Evolutionary conservation across 2,329 filamentous ascomycete genomes (phyloP).

Genomic region (Xylariaceae sp.): DNA sequence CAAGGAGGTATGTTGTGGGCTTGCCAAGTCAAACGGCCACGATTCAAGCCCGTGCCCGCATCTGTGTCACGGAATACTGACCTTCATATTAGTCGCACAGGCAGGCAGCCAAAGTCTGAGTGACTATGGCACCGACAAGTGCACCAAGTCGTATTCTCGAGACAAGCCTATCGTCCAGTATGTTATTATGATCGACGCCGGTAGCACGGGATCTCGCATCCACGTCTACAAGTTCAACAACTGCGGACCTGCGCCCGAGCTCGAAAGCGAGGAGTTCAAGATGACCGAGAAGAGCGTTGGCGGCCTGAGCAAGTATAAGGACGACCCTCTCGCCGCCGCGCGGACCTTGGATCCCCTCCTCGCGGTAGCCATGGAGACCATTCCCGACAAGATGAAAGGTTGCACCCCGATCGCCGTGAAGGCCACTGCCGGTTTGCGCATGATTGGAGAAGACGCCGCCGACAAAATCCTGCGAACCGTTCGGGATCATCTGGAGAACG

Average conservation of each 20-base stretch:
- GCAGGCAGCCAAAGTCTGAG: constrained; percentile 48
- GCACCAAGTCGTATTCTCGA: constrained; percentile 75
- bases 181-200: constrained; percentile 97
- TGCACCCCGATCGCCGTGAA: constrained; percentile 97
- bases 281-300: constrained; percentile 85
- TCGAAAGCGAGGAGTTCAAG: constrained; percentile 88
- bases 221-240: constrained; percentile 99
- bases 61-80: constrained; percentile 17
- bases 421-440: constrained; percentile 87
- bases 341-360: constrained; percentile 84
- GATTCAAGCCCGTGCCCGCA: not conserved
- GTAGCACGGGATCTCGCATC: constrained; percentile 94
- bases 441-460: constrained; percentile 76
- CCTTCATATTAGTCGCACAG: constrained; percentile 21
- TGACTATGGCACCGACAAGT: constrained; percentile 66
- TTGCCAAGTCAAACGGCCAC: not conserved
- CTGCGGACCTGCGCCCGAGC: constrained; percentile 88
- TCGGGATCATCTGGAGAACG: constrained; percentile 73
- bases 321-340: constrained; percentile 81
- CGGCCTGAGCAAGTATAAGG: constrained; percentile 79
- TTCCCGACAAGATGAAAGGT: constrained; percentile 83
- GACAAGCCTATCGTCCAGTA: constrained; percentile 95
- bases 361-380: constrained; percentile 74
- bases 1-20: constrained; percentile 38
- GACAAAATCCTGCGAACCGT: constrained; percentile 82